A percentile compares a stretch with the other conserved stretches of the same genome.
phyloP scores from a whole-genome alignment of 768 basidiomycete genomes.

The Russula olivacea region DNA sequence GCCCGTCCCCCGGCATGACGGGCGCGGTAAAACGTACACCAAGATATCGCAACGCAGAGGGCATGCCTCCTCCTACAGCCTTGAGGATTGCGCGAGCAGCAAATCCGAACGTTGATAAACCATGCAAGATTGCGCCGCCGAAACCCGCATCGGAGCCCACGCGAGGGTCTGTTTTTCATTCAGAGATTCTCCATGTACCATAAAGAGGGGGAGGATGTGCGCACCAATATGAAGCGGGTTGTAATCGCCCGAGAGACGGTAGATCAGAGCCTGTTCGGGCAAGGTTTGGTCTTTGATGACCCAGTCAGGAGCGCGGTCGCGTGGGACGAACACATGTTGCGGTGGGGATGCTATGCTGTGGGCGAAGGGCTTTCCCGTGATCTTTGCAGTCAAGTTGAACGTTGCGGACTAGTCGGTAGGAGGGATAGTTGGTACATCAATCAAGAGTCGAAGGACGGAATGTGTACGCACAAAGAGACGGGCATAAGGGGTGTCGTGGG shows the following conservation, averaged over 20 bases:
- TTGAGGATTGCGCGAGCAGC: constrained; percentile 70
- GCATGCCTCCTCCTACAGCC: constrained; percentile 53
- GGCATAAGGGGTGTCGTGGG: constrained; percentile 44
- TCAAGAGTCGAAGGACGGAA: background rate
- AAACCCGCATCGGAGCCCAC: constrained; percentile 73
- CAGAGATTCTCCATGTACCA: no score
- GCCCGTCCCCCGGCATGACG: constrained; percentile 73
- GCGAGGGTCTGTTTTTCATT: constrained; percentile 48
- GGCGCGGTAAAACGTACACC: constrained; percentile 77
- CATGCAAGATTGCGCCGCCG: constrained; percentile 81
- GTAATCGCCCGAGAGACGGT: constrained; percentile 49
- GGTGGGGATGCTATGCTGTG: constrained; percentile 38
- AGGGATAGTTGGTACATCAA: background rate
- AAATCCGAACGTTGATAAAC: constrained; percentile 77
- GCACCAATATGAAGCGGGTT: constrained; percentile 47
- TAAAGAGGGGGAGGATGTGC: constrained; percentile 7
- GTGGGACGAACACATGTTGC: constrained; percentile 34
- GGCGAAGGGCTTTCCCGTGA: constrained; percentile 36
- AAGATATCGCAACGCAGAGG: constrained; percentile 58
- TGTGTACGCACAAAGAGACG: constrained; percentile 36
- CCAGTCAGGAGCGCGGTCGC: constrained; percentile 38
- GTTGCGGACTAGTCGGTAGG: constrained; percentile 31
- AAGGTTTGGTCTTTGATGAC: constrained; percentile 37
- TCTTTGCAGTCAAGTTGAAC: constrained; percentile 43
- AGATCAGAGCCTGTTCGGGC: constrained; percentile 41